These are phyloP conservation scores for Aspergillus niger DNA, from an alignment of 2,329 filamentous ascomycete genomes.

Conservation along the genomic window DNA sequence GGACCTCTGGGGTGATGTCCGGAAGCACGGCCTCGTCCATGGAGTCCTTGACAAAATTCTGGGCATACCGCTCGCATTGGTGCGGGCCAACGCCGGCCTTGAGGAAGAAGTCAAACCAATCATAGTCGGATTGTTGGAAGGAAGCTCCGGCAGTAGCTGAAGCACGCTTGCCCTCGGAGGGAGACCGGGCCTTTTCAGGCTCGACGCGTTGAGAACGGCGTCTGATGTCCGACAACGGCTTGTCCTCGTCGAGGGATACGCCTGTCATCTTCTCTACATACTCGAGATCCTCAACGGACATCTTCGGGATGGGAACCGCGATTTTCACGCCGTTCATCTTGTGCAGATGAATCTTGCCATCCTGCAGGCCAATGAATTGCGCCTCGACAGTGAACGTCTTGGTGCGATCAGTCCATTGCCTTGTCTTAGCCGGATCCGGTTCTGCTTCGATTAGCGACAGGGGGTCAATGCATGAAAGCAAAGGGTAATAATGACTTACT, in stretches of 20 bases:
- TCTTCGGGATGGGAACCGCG: slow-evolving; percentile 90
- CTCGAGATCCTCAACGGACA: slow-evolving; percentile 92
- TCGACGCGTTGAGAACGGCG: slow-evolving; percentile 38
- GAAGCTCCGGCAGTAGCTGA: slow-evolving; percentile 35
- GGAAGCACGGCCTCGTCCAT: slow-evolving; percentile 94
- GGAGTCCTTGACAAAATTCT: slow-evolving; percentile 84
- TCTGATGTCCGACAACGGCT: slow-evolving; percentile 82
- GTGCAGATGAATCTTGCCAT: slow-evolving; percentile 96
- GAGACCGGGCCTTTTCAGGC: slow-evolving; percentile 34
- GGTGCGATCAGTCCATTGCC: slow-evolving; percentile 92
- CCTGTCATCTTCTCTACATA: slow-evolving; percentile 90
- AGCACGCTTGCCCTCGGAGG: slow-evolving; percentile 39
- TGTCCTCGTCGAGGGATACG: slow-evolving; percentile 85
- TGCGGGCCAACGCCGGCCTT: slow-evolving; percentile 88
- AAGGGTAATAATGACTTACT: slow-evolving; percentile 59
- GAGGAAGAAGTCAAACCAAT: slow-evolving; percentile 99
- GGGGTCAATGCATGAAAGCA: not conserved
- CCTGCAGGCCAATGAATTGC: slow-evolving; percentile 89
- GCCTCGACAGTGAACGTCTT: slow-evolving; percentile 97
- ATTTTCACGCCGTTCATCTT: slow-evolving; percentile 99
- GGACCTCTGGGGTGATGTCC: slow-evolving; percentile 79
- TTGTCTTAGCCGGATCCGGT: slow-evolving; percentile 78
- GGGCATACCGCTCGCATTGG: slow-evolving; percentile 90
- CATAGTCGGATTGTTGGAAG: slow-evolving; percentile 65
- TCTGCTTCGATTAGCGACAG: slow-evolving; percentile 52